Percentiles rank a stretch among this genome's conserved stretches.
Conservation (phyloP, 1,284 basidiomycete genomes). For the Anthracocystis setariae region DNA sequence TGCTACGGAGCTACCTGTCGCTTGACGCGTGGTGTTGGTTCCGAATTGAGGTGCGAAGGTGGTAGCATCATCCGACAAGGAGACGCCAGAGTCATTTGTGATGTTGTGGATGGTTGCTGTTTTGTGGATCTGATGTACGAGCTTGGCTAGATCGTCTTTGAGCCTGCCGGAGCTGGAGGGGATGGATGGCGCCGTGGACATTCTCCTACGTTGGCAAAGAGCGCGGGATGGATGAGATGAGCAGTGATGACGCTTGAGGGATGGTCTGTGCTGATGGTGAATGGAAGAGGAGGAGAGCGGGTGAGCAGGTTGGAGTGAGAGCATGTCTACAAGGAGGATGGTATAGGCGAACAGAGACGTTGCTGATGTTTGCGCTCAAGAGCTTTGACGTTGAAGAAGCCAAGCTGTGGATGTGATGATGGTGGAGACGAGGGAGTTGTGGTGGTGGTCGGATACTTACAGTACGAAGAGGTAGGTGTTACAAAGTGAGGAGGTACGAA, state of each 20-base stretch:
- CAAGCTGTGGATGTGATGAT: neutral
- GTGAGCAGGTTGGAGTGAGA: slow-evolving; percentile 31
- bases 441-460: neutral
- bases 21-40: slow-evolving; percentile 12
- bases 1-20: slow-evolving; percentile 40
- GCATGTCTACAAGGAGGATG: slow-evolving; percentile 10
- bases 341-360: neutral
- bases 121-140: slow-evolving; percentile 38
- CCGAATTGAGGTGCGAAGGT: neutral
- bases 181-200: slow-evolving; percentile 2
- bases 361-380: neutral
- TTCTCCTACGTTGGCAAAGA: slow-evolving; percentile 32
- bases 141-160: slow-evolving; percentile 21
- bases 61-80: slow-evolving; percentile 20
- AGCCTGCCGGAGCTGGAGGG: slow-evolving; percentile 17
- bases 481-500: too few species aligned
- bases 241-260: slow-evolving; percentile 24
- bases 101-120: slow-evolving; percentile 46
- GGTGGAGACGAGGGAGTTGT: neutral
- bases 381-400: too few species aligned
- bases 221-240: slow-evolving; percentile 18
- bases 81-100: slow-evolving; percentile 50
- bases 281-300: slow-evolving; percentile 5
- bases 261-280: slow-evolving; percentile 13
- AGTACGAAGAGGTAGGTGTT: too few species aligned